Evolutionary conservation across 805 yeast genomes (phyloP), one percentile per base, ranked within the genome.

Genomic region (Saccharomycodes ludwigii): DNA sequence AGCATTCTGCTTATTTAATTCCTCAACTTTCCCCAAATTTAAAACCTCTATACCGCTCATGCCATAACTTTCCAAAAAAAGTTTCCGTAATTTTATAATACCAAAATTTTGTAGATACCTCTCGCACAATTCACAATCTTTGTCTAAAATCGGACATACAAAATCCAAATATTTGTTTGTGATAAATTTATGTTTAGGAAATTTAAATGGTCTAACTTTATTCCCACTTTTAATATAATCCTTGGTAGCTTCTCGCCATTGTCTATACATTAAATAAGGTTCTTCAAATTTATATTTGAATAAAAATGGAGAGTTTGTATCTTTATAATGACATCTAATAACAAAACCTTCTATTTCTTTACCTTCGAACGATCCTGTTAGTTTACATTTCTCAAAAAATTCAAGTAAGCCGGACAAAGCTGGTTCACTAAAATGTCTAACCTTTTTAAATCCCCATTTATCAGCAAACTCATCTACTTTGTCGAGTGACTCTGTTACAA

Each of bases 221-320:
- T 36, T 28, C 28, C 38, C 35, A 10, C 40, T 36, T 0, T 45
- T 35, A 7, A 80, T 63, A 38, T 69, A 68, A 27, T 59, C 60
- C 47, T 71, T 76, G 1, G 96, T 84, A 2, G 74, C 80, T 46
- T 91, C 97, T 41, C 99, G 67, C 71, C 93, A 73, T 44, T 80
- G 82, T 36, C 99, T 66, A 53, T 85, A 91, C 67, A 91, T 67
- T 27, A 85, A 58, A 50, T 91, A 91, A 0, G 98, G 98, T 56
- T 91, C 94, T 42, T 85, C 94, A 52, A 91, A 91, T 54, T 91
- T 91, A 60, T 63, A 91, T 56, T 91, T 91, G 71, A 85, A 91
- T 54, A 88, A 82, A 46, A 68, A 84, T 40, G 76, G 81, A 9
- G 38, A 38, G 2, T 34, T 22, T 1, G 40, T 36, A 15, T 38